Percentiles rank a stretch among this genome's conserved stretches.
Conservation (phyloP, 2,329 filamentous ascomycete genomes). For the Drechslerella dactyloides region DNA sequence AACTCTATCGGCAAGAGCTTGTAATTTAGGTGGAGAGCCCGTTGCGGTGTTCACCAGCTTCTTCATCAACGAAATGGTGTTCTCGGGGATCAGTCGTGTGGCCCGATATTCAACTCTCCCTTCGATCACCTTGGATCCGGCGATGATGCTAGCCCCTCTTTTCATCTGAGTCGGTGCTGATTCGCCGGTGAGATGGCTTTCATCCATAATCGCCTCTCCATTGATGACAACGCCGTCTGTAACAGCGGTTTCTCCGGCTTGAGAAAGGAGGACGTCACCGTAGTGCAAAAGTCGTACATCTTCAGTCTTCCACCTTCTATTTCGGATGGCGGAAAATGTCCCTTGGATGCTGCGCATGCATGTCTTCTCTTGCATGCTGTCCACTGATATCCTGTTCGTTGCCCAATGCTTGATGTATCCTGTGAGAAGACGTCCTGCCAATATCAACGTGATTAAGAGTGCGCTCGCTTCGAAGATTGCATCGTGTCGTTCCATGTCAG, state of each 20-base stretch:
- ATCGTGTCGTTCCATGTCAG: constrained; percentile 53
- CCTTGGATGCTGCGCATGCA: constrained; percentile 20
- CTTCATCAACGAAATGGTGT: constrained; percentile 74
- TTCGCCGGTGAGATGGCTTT: constrained; percentile 81
- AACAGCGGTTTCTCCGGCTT: constrained; percentile 67
- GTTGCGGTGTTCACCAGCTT: constrained; percentile 74
- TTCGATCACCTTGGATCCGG: constrained; percentile 67
- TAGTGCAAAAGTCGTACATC: constrained; percentile 73
- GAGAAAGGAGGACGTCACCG: constrained; percentile 70
- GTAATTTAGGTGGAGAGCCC: constrained; percentile 70
- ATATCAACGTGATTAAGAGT: constrained; percentile 67
- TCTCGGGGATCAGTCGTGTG: constrained; percentile 70
- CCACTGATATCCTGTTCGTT: constrained; percentile 67
- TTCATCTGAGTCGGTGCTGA: constrained; percentile 67
- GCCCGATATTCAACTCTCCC: constrained; percentile 64
- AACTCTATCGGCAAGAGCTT: constrained; percentile 72
- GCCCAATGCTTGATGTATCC: constrained; percentile 64
- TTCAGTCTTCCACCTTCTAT: constrained; percentile 58
- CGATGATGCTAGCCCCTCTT: constrained; percentile 65
- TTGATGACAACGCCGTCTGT: constrained; percentile 73
- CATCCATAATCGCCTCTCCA: constrained; percentile 72
- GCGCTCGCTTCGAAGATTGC: constrained; percentile 69
- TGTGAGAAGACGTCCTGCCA: constrained; percentile 64
- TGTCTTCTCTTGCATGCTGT: constrained; percentile 59
- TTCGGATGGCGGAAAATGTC: constrained; percentile 20